phyloP scores from a whole-genome alignment of 768 basidiomycete genomes.

The Suillus paluster region DNA sequence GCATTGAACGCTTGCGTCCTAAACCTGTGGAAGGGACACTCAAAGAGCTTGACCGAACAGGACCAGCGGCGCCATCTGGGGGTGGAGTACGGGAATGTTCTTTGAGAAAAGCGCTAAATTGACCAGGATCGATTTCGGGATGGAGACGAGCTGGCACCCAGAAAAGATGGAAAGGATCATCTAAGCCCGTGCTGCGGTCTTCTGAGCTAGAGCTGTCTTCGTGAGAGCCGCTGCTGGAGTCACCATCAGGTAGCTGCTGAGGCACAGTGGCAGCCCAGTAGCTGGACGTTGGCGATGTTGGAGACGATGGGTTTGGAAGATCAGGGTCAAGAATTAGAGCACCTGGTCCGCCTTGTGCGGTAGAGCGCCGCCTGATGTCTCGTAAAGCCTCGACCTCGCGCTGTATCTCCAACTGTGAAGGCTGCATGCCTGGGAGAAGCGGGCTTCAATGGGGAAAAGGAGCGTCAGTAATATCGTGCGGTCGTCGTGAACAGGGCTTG shows the following conservation, averaged over 20 bases:
- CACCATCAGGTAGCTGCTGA: constrained; percentile 47
- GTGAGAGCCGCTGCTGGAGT: constrained; percentile 46
- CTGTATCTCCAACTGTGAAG: constrained; percentile 83
- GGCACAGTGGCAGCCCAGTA: constrained; percentile 50
- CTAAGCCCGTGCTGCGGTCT: constrained; percentile 40
- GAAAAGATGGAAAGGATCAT: constrained; percentile 91
- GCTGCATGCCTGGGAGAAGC: constrained; percentile 53
- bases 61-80: constrained; percentile 47
- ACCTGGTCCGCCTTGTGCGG: constrained; percentile 72
- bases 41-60: constrained; percentile 49
- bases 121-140: constrained; percentile 96
- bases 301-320: constrained; percentile 75
- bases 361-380: constrained; percentile 84
- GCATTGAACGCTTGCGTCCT: constrained; percentile 90
- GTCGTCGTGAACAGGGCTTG: constrained; percentile 17
- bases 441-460: constrained; percentile 13
- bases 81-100: constrained; percentile 79
- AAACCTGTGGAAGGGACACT: constrained; percentile 51
- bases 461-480: constrained; percentile 12
- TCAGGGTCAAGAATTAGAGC: constrained; percentile 90
- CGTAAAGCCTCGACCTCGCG: constrained; percentile 86
- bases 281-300: constrained; percentile 57
- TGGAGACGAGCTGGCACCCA: constrained; percentile 98
- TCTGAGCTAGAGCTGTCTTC: constrained; percentile 44
- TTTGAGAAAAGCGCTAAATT: constrained; percentile 94